Evolutionary conservation across 495 filamentous ascomycete species (phyloP), one percentile per base, ranked within the genome.

Genomic region (Xanthoparmelia taractica): DNA sequence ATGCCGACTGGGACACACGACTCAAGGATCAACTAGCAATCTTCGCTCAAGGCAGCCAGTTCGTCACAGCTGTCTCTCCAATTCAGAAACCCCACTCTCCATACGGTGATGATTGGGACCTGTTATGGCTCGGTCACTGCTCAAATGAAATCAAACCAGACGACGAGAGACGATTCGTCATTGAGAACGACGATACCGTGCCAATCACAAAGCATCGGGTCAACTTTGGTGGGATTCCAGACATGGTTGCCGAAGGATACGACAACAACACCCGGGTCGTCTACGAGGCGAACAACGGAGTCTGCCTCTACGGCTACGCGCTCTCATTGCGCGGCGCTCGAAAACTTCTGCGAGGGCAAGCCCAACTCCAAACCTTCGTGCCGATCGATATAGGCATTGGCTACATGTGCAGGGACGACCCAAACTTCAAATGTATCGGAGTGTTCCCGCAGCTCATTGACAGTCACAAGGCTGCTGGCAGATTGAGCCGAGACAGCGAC

Each of bases 21-120:
- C 70, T 85, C 57, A 76, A 77, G 36, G 67, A 72, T 13, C 83
- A 85, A 63, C 72, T 85, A 18, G 65, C 67, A 60, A 70, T 74
- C 60, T 82, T 82, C 45, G 80, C 80, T 0, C 64, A 75, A 17
- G 71, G 74, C 17, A 57, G 73, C n/a, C 76, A 74, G 37, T 73
- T 63, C n/a, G 60, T 68, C 18, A 66, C 66, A 23, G 55, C 34
- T 31, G 47, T 38, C 50, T 10, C 50, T 18, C 10, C 63, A 15
- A 17, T 38, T 10, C 55, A 54, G 20, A 61, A 67, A 40, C 71
- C 71, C 33, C 57, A 72, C 20, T 79, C 80, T 2, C 81, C 82
- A 2, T 86, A 85, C 63, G 84, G 83, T 47, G 76, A 80, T 31
- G 73, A 80, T 65, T 86, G 83, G 83, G 78, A 84, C 65, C 67